Evolutionary conservation across 495 filamentous ascomycete species (phyloP).

Genomic region (Penicillium tannophilum): DNA sequence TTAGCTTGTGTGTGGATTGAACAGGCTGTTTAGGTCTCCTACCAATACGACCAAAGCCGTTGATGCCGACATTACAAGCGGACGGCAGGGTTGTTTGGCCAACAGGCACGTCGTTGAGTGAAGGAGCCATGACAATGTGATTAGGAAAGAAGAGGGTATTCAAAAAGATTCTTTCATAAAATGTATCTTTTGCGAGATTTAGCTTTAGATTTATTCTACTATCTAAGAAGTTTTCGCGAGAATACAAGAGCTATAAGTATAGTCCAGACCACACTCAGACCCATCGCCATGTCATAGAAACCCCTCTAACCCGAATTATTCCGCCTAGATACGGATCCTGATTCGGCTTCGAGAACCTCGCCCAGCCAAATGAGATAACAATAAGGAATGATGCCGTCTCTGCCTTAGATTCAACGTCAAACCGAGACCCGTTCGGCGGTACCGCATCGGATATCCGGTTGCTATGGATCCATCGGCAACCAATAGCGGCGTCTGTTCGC

Average conservation of each 20-base stretch:
- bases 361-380: constrained; percentile 3
- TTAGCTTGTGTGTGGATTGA: not conserved
- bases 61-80: constrained; percentile 35
- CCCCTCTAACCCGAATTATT: constrained; percentile 16
- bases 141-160: not conserved
- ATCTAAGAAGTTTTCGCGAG: constrained; percentile 5
- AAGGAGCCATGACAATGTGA: constrained; percentile 27
- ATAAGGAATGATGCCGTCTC: constrained; percentile 1
- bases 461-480: constrained; percentile 6
- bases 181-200: not conserved
- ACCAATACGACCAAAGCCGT: constrained; percentile 41
- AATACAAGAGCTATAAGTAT: constrained; percentile 27
- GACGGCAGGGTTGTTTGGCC: constrained; percentile 15
- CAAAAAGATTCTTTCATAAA: constrained; percentile 3
- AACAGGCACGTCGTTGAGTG: constrained; percentile 28
- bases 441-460: constrained; percentile 25
- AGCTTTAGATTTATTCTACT: constrained; percentile 1
- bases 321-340: constrained; percentile 20
- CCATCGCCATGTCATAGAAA: constrained; percentile 5
- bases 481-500: constrained; percentile 21
- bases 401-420: not conserved
- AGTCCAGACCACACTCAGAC: constrained; percentile 5
- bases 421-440: constrained; percentile 17
- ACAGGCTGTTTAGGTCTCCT: not conserved
- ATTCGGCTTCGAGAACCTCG: constrained; percentile 19